Evolutionary conservation across 75 land plant genomes (phyloP).

Genomic region (Pinus albicaulis): DNA sequence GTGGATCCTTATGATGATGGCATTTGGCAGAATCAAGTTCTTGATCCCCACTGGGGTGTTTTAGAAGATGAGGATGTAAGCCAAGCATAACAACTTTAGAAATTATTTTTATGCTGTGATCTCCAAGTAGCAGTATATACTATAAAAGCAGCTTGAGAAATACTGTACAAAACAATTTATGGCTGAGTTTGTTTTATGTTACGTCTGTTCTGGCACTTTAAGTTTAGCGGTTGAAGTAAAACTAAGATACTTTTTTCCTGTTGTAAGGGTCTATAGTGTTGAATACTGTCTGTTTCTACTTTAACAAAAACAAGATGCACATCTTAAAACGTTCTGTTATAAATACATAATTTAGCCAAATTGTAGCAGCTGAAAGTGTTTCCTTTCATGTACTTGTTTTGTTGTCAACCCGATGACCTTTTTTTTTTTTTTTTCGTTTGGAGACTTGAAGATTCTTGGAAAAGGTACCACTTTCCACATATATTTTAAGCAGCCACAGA

Average conservation of each 20-base stretch:
- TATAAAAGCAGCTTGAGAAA: background rate
- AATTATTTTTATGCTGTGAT: background rate
- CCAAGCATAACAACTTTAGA: background rate
- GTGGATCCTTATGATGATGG: slow-evolving; percentile 78
- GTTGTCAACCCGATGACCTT: background rate
- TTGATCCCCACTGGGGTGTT: slow-evolving; percentile 99
- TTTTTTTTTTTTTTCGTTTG: background rate
- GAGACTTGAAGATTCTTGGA: background rate
- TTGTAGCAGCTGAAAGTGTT: background rate
- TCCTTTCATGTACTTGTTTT: background rate
- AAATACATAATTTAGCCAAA: background rate
- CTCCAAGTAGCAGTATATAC: slow-evolving; percentile 1
- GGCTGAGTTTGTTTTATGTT: background rate
- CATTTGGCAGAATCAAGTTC: slow-evolving; percentile 60
- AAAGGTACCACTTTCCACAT: too few species aligned
- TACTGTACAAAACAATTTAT: background rate
- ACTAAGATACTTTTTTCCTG: background rate
- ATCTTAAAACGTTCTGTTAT: background rate
- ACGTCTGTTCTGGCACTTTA: background rate
- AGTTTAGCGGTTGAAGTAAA: background rate
- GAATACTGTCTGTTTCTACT: background rate
- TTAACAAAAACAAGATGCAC: background rate
- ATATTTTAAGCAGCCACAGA: too few species aligned
- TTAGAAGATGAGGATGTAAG: slow-evolving; percentile 88
- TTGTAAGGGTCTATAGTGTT: background rate